Percentiles rank a stretch among this genome's conserved stretches.
Conservation (phyloP, 2,329 filamentous ascomycete genomes). For the Epichloe elymi region DNA sequence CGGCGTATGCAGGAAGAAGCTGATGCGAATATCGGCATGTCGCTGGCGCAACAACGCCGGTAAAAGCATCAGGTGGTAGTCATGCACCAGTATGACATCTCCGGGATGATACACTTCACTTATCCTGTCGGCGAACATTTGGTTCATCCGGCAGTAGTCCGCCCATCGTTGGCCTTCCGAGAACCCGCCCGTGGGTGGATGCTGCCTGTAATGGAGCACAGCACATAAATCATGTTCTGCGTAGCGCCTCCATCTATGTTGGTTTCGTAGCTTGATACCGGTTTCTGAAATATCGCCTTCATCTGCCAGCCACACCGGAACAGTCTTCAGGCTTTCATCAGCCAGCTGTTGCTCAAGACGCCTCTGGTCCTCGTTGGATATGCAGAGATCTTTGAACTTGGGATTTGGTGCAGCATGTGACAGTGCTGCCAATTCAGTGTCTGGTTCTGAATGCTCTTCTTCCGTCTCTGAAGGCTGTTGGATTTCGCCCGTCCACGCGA, state of each 20-base stretch:
- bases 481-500: conserved; percentile 91
- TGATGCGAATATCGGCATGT: conserved; percentile 77
- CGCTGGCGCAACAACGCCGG: conserved; percentile 77
- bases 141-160: conserved; percentile 88
- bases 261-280: conserved; percentile 57
- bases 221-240: conserved; percentile 86
- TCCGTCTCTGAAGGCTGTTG: conserved; percentile 17
- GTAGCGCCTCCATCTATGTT: conserved; percentile 75
- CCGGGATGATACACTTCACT: conserved; percentile 78
- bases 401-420: background rate
- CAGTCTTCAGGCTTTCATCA: conserved; percentile 59
- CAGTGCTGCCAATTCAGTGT: background rate
- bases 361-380: conserved; percentile 51
- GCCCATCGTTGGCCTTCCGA: conserved; percentile 71
- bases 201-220: conserved; percentile 88
- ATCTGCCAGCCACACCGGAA: conserved; percentile 81
- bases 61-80: conserved; percentile 83
- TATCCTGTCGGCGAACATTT: conserved; percentile 79
- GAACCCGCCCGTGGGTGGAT: conserved; percentile 73
- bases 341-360: conserved; percentile 61
- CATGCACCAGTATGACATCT: conserved; percentile 82
- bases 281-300: conserved; percentile 43
- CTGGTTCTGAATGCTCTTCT: background rate
- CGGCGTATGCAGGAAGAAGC: conserved; percentile 84
- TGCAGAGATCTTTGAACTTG: conserved; percentile 12